Percentiles rank a stretch among this genome's conserved stretches.
phyloP scores from a whole-genome alignment of 306 rosid species.

The Quercus aquifolioides region DNA sequence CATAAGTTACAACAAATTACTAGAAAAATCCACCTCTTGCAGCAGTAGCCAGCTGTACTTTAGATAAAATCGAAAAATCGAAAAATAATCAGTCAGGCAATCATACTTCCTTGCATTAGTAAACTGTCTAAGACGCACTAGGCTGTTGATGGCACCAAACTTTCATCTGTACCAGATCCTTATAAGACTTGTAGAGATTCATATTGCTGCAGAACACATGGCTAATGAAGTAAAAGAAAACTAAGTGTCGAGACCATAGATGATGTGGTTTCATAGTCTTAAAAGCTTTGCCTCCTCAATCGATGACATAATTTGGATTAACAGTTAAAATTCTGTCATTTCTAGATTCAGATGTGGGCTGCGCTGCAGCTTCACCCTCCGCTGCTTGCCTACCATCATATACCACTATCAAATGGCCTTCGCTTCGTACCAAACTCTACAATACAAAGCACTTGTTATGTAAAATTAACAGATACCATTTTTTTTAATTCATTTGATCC shows the following conservation, averaged over 20 bases:
- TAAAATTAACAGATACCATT: background rate
- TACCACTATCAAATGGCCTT: conserved; percentile 85
- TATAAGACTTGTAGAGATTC: background rate
- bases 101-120: background rate
- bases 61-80: background rate
- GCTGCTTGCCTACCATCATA: conserved; percentile 70
- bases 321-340: conserved; percentile 80
- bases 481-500: background rate
- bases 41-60: background rate
- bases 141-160: background rate
- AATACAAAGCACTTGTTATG: conserved; percentile 11
- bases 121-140: background rate
- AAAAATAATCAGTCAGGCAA: background rate
- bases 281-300: conserved; percentile 32
- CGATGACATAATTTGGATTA: conserved; percentile 79
- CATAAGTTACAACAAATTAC: background rate
- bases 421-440: conserved; percentile 77
- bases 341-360: conserved; percentile 40
- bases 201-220: conserved; percentile 2
- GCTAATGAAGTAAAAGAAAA: background rate
- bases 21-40: background rate
- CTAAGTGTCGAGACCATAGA: background rate
- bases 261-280: conserved; percentile 5
- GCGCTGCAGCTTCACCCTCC: conserved; percentile 48
- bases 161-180: background rate